Evolutionary conservation across 768 basidiomycete genomes (phyloP).

Genomic region (Russula earlei): DNA sequence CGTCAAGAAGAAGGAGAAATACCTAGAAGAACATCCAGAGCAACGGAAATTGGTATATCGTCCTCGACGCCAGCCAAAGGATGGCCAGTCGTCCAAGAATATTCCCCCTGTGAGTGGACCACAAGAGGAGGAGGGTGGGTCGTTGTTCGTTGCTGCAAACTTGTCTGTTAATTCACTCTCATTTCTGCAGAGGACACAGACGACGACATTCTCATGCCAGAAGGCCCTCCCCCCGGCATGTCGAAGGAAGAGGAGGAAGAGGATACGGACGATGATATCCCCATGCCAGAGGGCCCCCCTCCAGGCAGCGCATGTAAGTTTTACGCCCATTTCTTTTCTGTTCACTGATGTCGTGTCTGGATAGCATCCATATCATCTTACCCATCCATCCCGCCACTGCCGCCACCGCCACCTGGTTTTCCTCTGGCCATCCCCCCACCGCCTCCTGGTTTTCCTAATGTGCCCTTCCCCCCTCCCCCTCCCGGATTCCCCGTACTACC

Average conservation of each 20-base stretch:
- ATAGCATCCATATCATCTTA: constrained; percentile 22
- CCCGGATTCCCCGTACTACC: constrained; percentile 19
- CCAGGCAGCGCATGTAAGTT: constrained; percentile 26
- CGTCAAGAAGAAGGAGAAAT: constrained; percentile 83
- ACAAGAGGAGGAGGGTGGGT: constrained; percentile 40
- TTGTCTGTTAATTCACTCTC: background rate
- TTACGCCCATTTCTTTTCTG: constrained; percentile 22
- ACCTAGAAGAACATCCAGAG: constrained; percentile 88
- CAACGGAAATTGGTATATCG: constrained; percentile 78
- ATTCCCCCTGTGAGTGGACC: constrained; percentile 21
- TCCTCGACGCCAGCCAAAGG: constrained; percentile 34
- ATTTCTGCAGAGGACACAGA: constrained; percentile 27
- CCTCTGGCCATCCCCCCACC: constrained; percentile 16
- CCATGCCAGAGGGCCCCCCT: constrained; percentile 57
- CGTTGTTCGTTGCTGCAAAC: background rate
- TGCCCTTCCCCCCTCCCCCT: constrained; percentile 4
- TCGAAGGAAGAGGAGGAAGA: constrained; percentile 16
- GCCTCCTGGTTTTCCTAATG: constrained; percentile 6
- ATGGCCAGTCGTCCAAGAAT: constrained; percentile 33
- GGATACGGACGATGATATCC: constrained; percentile 46
- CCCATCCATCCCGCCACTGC: constrained; percentile 21
- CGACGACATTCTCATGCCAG: constrained; percentile 58
- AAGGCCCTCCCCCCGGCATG: constrained; percentile 48
- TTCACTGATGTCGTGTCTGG: background rate
- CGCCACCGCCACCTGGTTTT: constrained; percentile 19